A percentile compares a stretch with the other conserved stretches of the same genome.
Conservation (phyloP, 2,329 filamentous ascomycete species). For the Phyllosticta ampelicida region DNA sequence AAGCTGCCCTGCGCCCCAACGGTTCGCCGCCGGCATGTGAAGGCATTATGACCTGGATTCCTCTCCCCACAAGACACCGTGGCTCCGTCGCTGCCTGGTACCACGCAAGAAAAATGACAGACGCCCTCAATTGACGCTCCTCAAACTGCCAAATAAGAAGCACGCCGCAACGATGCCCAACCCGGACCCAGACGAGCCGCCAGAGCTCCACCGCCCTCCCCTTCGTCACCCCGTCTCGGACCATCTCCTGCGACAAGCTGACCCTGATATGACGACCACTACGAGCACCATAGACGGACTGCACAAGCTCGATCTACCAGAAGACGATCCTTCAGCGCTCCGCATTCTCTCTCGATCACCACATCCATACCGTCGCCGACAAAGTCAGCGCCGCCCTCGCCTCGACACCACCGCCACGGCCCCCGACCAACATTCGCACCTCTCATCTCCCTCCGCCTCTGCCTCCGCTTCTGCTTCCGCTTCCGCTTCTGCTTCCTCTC, state of each 20-base stretch:
- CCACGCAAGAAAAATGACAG: background rate
- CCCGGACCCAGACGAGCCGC: constrained; percentile 4
- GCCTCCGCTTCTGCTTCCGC: background rate
- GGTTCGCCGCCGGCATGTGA: background rate
- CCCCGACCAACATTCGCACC: background rate
- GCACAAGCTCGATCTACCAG: background rate
- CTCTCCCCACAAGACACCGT: constrained; percentile 2
- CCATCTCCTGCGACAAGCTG: background rate
- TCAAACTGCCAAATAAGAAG: background rate
- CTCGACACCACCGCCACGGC: background rate
- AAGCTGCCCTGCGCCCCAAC: background rate
- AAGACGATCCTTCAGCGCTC: constrained; percentile 13
- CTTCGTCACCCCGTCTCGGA: background rate
- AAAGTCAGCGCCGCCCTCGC: background rate
- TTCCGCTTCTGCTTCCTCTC: background rate
- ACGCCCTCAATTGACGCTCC: background rate
- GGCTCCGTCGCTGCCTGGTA: background rate
- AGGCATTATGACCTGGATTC: background rate
- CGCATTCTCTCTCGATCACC: constrained; percentile 28
- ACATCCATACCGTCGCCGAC: constrained; percentile 27
- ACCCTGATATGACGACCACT: background rate
- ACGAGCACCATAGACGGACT: background rate
- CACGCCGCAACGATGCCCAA: background rate
- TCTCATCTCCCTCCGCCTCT: background rate
- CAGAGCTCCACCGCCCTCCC: background rate